Evolutionary conservation across 2,329 filamentous ascomycete genomes (phyloP).

Genomic region (Xylaria sp.): DNA sequence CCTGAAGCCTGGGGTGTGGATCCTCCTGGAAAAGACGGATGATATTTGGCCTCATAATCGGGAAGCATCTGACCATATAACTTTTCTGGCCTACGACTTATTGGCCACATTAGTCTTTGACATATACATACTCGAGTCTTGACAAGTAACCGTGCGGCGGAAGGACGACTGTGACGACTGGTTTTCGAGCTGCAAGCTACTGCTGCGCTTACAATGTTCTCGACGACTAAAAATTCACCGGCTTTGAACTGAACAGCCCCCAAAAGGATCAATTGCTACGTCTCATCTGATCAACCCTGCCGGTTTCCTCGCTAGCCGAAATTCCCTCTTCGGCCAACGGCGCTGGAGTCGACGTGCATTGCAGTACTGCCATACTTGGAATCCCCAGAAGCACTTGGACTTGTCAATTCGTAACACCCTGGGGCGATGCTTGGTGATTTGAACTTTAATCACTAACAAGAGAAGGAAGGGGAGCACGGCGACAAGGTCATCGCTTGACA

Average conservation of each 20-base stretch:
- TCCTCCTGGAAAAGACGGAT: constrained; percentile 24
- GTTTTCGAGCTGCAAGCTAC: constrained; percentile 1
- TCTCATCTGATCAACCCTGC: constrained; percentile 12
- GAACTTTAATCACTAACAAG: neutral
- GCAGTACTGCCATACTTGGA: constrained; percentile 3
- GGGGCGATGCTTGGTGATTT: constrained; percentile 9
- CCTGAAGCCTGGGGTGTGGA: constrained; percentile 26
- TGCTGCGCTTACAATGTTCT: constrained; percentile 5
- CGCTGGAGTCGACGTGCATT: neutral
- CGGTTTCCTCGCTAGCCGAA: constrained; percentile 17
- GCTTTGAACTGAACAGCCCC: constrained; percentile 12
- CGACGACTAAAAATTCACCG: constrained; percentile 1
- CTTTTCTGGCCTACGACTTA: neutral
- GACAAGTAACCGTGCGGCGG: neutral
- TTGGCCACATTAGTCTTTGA: neutral
- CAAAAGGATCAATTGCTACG: constrained; percentile 17
- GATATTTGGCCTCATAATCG: constrained; percentile 21
- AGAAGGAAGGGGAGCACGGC: neutral
- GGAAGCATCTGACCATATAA: constrained; percentile 19
- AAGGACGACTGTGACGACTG: neutral
- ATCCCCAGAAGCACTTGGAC: neutral
- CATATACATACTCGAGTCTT: neutral
- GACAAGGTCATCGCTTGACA: neutral
- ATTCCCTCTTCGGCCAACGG: neutral
- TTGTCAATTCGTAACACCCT: neutral